phyloP scores from a whole-genome alignment of 306 rosid genomes.

The Cajanus cajan region DNA sequence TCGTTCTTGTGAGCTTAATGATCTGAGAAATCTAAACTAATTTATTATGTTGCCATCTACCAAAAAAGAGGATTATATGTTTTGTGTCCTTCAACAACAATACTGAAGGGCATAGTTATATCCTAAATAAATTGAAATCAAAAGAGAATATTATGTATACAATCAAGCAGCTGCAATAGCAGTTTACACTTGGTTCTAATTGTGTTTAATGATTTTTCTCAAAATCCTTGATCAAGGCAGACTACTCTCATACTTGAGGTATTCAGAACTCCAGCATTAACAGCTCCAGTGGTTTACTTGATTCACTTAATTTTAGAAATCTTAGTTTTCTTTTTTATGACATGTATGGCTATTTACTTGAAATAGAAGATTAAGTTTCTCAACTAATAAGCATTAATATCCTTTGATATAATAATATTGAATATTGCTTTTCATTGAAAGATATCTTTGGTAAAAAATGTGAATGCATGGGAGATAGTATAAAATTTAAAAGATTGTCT shows the following conservation, averaged over 20 bases:
- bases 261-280: slow-evolving; percentile 3
- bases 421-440: background rate
- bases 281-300: slow-evolving; percentile 7
- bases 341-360: background rate
- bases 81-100: slow-evolving; percentile 1
- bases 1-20: slow-evolving; percentile 4
- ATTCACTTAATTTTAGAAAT: background rate
- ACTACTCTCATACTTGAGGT: background rate
- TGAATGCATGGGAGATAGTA: background rate
- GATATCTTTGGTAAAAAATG: background rate
- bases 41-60: background rate
- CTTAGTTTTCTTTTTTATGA: slow-evolving; percentile 16
- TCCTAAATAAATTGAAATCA: slow-evolving; percentile 12
- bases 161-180: slow-evolving; percentile 5
- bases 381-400: background rate
- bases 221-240: background rate
- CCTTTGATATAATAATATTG: background rate
- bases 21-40: background rate
- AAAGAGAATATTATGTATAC: slow-evolving; percentile 14
- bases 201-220: background rate
- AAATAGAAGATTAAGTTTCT: slow-evolving; percentile 1
- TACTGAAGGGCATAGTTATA: background rate
- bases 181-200: slow-evolving; percentile 5
- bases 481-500: slow-evolving; percentile 9
- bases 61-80: background rate